phyloP scores from a whole-genome alignment of 352 stramenopile species.

The Aphanomyces stellatus region DNA sequence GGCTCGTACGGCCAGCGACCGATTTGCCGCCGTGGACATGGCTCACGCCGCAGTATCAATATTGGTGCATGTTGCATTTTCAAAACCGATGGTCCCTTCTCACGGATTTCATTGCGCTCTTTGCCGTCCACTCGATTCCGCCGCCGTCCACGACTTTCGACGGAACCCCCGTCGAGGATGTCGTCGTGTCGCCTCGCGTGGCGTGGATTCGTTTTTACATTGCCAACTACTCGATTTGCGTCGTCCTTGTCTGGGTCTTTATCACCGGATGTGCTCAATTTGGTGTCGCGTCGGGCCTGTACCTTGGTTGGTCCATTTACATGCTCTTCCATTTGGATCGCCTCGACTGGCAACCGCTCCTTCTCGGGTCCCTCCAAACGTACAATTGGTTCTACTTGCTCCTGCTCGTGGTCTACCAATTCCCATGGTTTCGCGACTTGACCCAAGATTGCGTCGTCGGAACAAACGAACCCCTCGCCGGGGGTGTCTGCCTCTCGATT shows the following conservation, averaged over 20 bases:
- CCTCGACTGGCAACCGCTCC: slow-evolving; percentile 37
- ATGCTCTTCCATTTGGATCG: slow-evolving; percentile 79
- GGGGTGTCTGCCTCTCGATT: slow-evolving; percentile 51
- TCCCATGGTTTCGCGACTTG: slow-evolving; percentile 44
- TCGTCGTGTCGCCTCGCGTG: not conserved
- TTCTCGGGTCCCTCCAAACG: slow-evolving; percentile 59
- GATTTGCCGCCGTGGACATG: not conserved
- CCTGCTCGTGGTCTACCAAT: slow-evolving; percentile 59
- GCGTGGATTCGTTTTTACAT: not conserved
- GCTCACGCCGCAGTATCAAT: slow-evolving; percentile 32
- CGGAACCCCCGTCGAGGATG: not conserved
- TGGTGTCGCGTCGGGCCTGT: slow-evolving; percentile 60
- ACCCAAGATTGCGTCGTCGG: slow-evolving; percentile 46
- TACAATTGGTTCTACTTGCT: slow-evolving; percentile 82
- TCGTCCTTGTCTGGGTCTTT: slow-evolving; percentile 65
- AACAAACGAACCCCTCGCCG: slow-evolving; percentile 20
- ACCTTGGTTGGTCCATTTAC: slow-evolving; percentile 52
- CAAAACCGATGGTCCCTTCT: slow-evolving; percentile 76
- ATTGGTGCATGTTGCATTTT: slow-evolving; percentile 52
- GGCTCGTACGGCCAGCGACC: not conserved
- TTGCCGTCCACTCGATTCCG: slow-evolving; percentile 62
- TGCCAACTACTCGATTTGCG: slow-evolving; percentile 27
- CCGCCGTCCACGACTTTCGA: slow-evolving; percentile 24
- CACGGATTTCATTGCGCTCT: slow-evolving; percentile 57
- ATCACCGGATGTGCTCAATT: slow-evolving; percentile 59